These are phyloP conservation scores for Candida boleticola DNA, from an alignment of 805 yeast species.

Conservation along the genomic window DNA sequence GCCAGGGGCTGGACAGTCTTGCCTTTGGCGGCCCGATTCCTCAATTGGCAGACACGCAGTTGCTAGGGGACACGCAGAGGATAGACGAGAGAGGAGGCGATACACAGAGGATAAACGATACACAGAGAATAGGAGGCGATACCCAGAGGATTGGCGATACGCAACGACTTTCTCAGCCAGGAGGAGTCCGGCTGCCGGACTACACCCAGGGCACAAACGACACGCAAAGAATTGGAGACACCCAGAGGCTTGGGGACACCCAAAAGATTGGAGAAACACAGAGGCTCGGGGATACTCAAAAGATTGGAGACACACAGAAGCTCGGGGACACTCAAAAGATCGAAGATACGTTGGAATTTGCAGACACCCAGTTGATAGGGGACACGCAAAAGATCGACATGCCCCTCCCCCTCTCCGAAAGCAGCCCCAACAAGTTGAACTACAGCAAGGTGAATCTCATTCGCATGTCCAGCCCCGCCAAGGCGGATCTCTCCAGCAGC, in stretches of 20 bases:
- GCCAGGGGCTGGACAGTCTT: no score
- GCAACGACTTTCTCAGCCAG: background rate
- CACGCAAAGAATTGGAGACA: conserved; percentile 8
- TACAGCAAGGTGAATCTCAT: background rate
- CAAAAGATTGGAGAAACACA: conserved; percentile 7
- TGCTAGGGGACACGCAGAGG: background rate
- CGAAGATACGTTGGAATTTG: background rate
- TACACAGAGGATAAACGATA: background rate
- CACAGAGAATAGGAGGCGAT: conserved; percentile 4
- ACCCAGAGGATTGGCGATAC: conserved; percentile 4
- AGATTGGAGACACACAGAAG: conserved; percentile 1
- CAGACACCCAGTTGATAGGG: background rate
- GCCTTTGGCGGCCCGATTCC: background rate
- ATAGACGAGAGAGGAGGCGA: background rate
- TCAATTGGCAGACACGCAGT: conserved; percentile 10
- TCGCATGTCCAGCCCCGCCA: background rate
- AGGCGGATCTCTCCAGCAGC: background rate
- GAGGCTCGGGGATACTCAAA: background rate
- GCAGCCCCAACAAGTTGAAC: conserved; percentile 1
- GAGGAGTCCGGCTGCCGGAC: no score
- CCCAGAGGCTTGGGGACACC: conserved; percentile 15
- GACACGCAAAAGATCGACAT: background rate
- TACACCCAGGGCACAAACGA: conserved; percentile 1
- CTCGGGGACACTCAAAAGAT: conserved; percentile 7
- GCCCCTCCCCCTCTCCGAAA: background rate